Conservation (phyloP, 192 early-diverging fungal genomes). For the Backusella luteola region DNA sequence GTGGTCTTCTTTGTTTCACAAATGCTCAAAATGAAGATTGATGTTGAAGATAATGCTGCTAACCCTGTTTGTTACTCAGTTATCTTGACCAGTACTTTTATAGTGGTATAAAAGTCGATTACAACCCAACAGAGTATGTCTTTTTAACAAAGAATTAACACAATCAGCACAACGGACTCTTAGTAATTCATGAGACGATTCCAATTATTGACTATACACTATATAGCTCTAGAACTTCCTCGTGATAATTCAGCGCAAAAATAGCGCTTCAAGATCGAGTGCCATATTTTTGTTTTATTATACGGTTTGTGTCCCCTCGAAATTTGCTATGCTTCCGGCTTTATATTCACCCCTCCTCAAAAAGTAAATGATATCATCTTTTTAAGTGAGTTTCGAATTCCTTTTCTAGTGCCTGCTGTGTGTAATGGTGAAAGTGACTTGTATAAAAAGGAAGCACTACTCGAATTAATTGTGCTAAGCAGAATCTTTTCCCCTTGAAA, state of each 20-base stretch:
- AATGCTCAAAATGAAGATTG: background rate
- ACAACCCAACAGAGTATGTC: background rate
- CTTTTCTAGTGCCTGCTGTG: background rate
- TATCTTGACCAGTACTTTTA: background rate
- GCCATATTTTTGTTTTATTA: background rate
- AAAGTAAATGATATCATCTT: slow-evolving; percentile 1
- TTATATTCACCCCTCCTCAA: background rate
- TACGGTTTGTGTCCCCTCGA: background rate
- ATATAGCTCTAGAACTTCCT: background rate
- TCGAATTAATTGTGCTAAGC: background rate
- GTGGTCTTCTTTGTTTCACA: background rate
- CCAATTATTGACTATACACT: background rate
- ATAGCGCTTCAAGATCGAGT: background rate
- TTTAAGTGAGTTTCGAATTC: background rate
- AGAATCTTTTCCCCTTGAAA: background rate
- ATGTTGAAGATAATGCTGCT: background rate
- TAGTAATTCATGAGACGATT: background rate
- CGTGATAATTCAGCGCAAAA: background rate
- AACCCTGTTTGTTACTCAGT: background rate
- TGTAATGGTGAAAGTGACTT: background rate
- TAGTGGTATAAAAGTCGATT: background rate
- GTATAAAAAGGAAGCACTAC: background rate
- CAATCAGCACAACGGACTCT: background rate
- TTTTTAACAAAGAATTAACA: background rate
- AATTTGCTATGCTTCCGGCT: background rate